Conservation (phyloP, 257 asterid genomes). For the Solanum virginianum region DNA sequence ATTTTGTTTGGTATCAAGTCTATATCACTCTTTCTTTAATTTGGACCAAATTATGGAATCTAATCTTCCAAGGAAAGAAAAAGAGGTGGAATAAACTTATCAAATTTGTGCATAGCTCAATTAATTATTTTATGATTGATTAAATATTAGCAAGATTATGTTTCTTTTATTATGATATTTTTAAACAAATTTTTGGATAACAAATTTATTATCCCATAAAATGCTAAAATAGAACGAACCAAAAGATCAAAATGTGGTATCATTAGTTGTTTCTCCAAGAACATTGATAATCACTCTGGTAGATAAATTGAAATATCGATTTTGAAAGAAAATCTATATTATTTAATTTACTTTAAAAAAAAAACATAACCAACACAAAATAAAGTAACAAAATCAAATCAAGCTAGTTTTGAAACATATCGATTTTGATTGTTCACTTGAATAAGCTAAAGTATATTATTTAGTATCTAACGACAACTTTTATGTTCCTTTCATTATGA, state of each 20-base stretch:
- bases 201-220: not conserved
- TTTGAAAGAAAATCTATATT: too few relatives aligned
- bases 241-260: not conserved
- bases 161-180: too few relatives aligned
- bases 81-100: not conserved
- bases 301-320: not conserved
- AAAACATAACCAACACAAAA: too few relatives aligned
- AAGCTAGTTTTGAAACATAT: not conserved
- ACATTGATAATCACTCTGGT: not conserved
- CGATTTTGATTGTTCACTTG: not conserved
- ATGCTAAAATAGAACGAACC: not conserved
- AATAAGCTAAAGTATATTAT: not conserved
- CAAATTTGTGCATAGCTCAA: not conserved
- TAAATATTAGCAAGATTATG: too few relatives aligned
- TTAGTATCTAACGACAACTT: not conserved
- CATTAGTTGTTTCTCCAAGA: not conserved
- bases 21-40: not conserved
- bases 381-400: not conserved
- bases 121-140: not conserved
- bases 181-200: too few relatives aligned
- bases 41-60: not conserved
- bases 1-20: not conserved
- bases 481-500: too few relatives aligned
- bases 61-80: not conserved
- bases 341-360: too few relatives aligned